Evolutionary conservation across 176 grass and related monocot genomes (phyloP), one percentile per base, ranked within the genome.

Genomic region (Paspalum notatum): DNA sequence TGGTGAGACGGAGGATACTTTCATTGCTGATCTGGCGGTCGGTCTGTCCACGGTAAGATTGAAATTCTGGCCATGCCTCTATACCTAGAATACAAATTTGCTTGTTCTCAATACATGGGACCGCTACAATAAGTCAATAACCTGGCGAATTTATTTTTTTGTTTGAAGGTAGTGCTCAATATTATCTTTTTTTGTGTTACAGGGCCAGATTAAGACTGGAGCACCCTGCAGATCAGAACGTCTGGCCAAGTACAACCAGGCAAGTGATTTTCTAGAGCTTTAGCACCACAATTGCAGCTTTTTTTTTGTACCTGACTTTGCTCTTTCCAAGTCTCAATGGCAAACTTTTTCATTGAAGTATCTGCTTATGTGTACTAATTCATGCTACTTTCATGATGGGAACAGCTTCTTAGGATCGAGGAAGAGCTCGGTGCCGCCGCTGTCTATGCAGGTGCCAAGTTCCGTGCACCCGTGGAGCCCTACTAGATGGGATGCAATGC

Each of bases 231-330:
- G 95, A 10, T 98, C 95, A n/a, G 95, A 98, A 61, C 92, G 95
- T 6, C 95, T 98, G 78, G 92, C 92, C 8, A 98, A 98, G 74
- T 98, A 98, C 82, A 98, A 98, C 78, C 88, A 98, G 90, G 92
- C 77, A 88, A 86, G 67, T 52, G 16, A 3, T 16, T 40, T 11
- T 4, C 15, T 47, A 21, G 4, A 47, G 4, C 13, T 54, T 7
- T 40, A 39, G 4, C 3, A 32, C 32, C 32, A 32, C 32, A 32
- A 32, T 32, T 32, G 1, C 32, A 32, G 32, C n/a, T n/a, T n/a
- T 32, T 32, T 0, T 21, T 41, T 57, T 22, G n/a, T 25, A 45
- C 5, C 4, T 21, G 0, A 5, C 7, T 14, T 38, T 69, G 2
- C 3, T 32, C 32, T 9, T 4, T 56, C 20, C 20, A n/a, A 59